Conservation (phyloP, 2,329 filamentous ascomycete genomes). For the Chaetomiaceae sp. region DNA sequence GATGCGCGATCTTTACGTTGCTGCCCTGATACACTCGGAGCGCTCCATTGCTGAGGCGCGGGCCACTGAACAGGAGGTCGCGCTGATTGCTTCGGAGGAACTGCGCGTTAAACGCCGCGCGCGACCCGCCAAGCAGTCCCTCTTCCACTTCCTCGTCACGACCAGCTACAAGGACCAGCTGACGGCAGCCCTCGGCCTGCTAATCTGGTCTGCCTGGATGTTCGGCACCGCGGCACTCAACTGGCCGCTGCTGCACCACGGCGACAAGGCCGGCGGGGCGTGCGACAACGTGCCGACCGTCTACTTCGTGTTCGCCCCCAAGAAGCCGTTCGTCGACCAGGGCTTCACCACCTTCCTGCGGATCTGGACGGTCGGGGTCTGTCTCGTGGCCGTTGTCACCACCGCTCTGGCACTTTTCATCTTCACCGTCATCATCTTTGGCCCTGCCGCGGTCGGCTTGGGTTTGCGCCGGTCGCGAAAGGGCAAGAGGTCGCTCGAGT, state of each 20-base stretch:
- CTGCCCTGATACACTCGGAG: constrained; percentile 21
- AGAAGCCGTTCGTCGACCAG: constrained; percentile 21
- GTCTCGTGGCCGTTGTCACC: constrained; percentile 22
- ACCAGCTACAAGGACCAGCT: constrained; percentile 25
- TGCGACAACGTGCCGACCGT: constrained; percentile 24
- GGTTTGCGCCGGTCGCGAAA: background rate
- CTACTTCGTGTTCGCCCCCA: constrained; percentile 23
- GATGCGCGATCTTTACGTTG: constrained; percentile 23
- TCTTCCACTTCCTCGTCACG: constrained; percentile 20
- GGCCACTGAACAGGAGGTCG: constrained; percentile 22
- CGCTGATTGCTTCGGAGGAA: constrained; percentile 21
- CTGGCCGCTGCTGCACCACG: constrained; percentile 22
- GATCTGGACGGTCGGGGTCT: constrained; percentile 23
- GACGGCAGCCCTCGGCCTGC: constrained; percentile 20
- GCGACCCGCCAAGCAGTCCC: constrained; percentile 14
- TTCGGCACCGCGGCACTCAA: constrained; percentile 24
- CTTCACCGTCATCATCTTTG: constrained; percentile 16
- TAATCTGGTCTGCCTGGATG: constrained; percentile 24
- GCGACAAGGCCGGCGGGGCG: constrained; percentile 18
- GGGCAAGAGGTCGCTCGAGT: constrained; percentile 15
- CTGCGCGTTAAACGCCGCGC: constrained; percentile 17
- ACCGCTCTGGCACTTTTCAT: constrained; percentile 19
- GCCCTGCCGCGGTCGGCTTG: constrained; percentile 14
- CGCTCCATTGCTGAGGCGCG: constrained; percentile 19
- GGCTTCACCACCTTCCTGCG: constrained; percentile 20